These are phyloP conservation scores for Trichophaea hybrida DNA, from an alignment of 2,329 filamentous ascomycete genomes.

Conservation along the genomic window DNA sequence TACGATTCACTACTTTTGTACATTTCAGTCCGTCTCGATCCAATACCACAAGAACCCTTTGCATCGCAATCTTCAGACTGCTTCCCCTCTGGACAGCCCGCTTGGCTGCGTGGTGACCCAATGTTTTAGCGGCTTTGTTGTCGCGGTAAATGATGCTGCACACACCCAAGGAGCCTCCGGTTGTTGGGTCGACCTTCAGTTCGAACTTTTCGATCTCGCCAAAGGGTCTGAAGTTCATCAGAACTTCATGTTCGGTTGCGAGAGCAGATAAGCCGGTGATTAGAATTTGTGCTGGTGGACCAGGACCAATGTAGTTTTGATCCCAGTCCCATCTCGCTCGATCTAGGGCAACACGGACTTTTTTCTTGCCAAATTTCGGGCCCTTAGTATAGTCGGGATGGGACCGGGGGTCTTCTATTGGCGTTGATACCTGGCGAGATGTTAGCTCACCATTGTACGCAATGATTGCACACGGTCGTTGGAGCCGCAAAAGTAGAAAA, in stretches of 20 bases:
- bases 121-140: slow-evolving; percentile 40
- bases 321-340: slow-evolving; percentile 67
- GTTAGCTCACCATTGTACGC: slow-evolving; percentile 33
- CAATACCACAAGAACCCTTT: slow-evolving; percentile 66
- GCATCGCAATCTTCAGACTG: slow-evolving; percentile 63
- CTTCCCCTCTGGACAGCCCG: slow-evolving; percentile 64
- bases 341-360: slow-evolving; percentile 58
- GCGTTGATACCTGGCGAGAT: slow-evolving; percentile 54
- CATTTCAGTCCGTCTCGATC: slow-evolving; percentile 81
- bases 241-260: slow-evolving; percentile 62
- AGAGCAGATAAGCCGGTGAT: slow-evolving; percentile 94
- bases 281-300: slow-evolving; percentile 77
- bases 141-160: slow-evolving; percentile 85
- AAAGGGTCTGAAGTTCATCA: slow-evolving; percentile 61
- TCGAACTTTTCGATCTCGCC: slow-evolving; percentile 81
- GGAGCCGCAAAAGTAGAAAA: slow-evolving; percentile 25
- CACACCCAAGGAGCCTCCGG: slow-evolving; percentile 84
- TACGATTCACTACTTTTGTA: slow-evolving; percentile 58
- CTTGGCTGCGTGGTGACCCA: slow-evolving; percentile 67
- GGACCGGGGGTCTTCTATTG: slow-evolving; percentile 65
- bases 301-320: slow-evolving; percentile 79
- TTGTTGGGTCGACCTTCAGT: slow-evolving; percentile 89
- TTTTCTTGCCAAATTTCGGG: slow-evolving; percentile 55
- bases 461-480: slow-evolving; percentile 8
- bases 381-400: slow-evolving; percentile 48